Percentiles rank a stretch among this genome's conserved stretches.
These are phyloP conservation scores for Acer saccharum DNA, from an alignment of 345 rosid species.

Conservation along the genomic window DNA sequence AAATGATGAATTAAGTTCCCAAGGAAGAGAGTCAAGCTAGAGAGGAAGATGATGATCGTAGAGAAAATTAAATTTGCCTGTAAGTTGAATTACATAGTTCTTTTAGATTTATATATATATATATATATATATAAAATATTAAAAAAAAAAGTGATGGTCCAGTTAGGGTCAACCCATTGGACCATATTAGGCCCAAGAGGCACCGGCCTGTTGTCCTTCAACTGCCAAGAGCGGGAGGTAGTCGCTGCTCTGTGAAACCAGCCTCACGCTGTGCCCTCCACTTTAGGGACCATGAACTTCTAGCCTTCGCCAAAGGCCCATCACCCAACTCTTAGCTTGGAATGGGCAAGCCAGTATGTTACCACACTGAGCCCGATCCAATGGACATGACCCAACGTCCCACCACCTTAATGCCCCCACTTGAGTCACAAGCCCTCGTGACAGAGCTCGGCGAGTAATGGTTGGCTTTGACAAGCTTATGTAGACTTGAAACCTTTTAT, in stretches of 20 bases:
- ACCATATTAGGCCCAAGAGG: background rate
- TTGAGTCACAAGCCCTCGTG: background rate
- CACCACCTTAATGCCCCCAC: background rate
- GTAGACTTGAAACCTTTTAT: too few relatives aligned
- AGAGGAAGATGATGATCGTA: too few relatives aligned
- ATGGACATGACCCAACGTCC: background rate
- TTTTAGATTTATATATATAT: too few relatives aligned
- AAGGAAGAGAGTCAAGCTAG: too few relatives aligned
- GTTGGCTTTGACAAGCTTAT: too few relatives aligned
- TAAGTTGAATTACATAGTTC: too few relatives aligned
- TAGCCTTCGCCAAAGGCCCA: background rate
- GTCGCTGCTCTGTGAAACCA: conserved; percentile 5
- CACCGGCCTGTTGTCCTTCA: background rate
- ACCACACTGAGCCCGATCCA: background rate
- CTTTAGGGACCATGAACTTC: background rate
- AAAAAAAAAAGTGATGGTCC: too few relatives aligned
- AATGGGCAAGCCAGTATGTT: background rate
- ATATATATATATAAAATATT: too few relatives aligned
- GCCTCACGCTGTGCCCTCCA: conserved; percentile 2
- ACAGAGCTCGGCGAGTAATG: background rate
- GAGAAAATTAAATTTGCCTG: too few relatives aligned
- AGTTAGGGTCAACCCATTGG: background rate
- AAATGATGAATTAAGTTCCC: too few relatives aligned
- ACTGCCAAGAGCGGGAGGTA: background rate
- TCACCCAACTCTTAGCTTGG: background rate